Conservation (phyloP, 1,139 yeast species). For the Hemisphaericaspora xylofermentans region DNA sequence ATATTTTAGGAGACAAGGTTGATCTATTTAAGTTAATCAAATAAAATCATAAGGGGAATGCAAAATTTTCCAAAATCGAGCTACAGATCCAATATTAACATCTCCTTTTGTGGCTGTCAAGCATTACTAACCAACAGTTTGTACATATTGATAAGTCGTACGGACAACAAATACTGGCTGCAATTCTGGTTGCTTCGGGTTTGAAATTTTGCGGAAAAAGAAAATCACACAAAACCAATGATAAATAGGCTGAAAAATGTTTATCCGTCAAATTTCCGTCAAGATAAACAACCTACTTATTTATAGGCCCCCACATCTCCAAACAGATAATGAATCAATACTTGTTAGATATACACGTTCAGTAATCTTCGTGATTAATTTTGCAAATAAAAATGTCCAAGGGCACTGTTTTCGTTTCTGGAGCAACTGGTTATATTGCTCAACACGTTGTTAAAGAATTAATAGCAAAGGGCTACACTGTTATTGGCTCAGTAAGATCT, state of each 20-base stretch:
- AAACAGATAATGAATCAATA: neutral
- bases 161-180: too few species aligned
- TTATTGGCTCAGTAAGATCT: slow-evolving; percentile 39
- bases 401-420: slow-evolving; percentile 20
- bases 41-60: too few species aligned
- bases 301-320: neutral
- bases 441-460: slow-evolving; percentile 30
- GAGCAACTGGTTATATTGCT: slow-evolving; percentile 33
- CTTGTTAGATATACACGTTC: neutral
- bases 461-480: slow-evolving; percentile 24
- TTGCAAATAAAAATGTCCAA: neutral
- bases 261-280: neutral
- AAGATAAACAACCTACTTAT: too few species aligned
- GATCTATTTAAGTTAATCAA: too few species aligned
- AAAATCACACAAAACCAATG: neutral
- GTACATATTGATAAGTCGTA: too few species aligned
- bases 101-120: too few species aligned
- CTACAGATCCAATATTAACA: too few species aligned
- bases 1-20: too few species aligned
- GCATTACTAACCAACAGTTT: too few species aligned
- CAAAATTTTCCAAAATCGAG: too few species aligned
- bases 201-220: neutral
- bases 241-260: neutral
- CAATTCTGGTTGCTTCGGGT: too few species aligned
- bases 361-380: neutral